Base-by-base conservation (phyloP, 2,329 filamentous ascomycete species). In the Emmonsia crescens region DNA sequence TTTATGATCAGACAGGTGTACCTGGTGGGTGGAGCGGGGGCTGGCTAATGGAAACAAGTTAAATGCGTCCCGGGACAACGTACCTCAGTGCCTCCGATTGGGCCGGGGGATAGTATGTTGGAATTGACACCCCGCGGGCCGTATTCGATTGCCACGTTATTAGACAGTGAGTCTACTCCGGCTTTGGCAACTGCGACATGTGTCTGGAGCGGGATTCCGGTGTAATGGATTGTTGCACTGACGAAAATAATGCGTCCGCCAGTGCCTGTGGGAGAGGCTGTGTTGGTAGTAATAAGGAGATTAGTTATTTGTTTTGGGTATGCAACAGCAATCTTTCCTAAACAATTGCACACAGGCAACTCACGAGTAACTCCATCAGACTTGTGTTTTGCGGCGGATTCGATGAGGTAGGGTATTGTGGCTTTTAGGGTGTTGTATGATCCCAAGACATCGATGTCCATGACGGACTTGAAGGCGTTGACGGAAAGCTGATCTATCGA, bases 381-480 rank as follows among this genome's bases (percentile, higher is more conserved):
- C 64, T 77, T 82, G 68, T 86, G 78, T 68, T 83, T 83, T 40
- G 77, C 75, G 0, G 89, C 86, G n/a, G 91, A 95, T 68, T 85
- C 81, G 14, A 91, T 76, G 2, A 99, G 83, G 69, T 96, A 83
- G 0, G 91, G 90, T 40, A 96, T 78, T 0, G 91, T 94, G 3
- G 93, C 91, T 77, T 97, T 97, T 71, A 96, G 82, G 2, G 91
- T 96, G 78, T 97, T 96, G 78, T 89, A 99, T 19, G 89, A 95
- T 38, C 94, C 94, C 42, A 97, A 76, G 2, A 96, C 88, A 73
- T 97, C 94, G 70, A 99, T 99, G 64, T 97, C 94, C 69, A 97
- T 93, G 66, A 99, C 94, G 0, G 89, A 82, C 75, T 92, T 95
- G 85, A 99, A 96, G 3, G 90, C 94, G 72, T 97, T 97, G 62